Base-by-base conservation (phyloP, 495 filamentous ascomycete genomes). In the Penicillium ochrochloron region DNA sequence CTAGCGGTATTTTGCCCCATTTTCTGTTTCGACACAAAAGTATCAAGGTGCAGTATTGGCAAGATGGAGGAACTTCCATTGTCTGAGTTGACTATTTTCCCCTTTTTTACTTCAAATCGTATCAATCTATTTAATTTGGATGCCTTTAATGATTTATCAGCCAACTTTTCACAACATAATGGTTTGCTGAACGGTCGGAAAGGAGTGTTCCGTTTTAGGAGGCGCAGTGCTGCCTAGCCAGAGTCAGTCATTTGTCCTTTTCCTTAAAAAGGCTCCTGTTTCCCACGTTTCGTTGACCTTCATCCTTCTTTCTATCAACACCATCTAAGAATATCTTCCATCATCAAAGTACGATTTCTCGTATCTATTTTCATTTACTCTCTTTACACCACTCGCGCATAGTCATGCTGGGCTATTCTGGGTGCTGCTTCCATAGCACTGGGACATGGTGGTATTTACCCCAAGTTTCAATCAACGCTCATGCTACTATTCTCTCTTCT, bases 401-500 rank as follows among this genome's bases (percentile, higher is more conserved):
- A 12, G 10, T 33, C 39, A 63, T 63, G 61, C 10, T 34, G 31
- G 12, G 23, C 19, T 53, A 41, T 39, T 57, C 44, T 41, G 65
- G 58, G 33, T 61, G 61, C 44, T 42, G 33, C 33, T 51, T 19
- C 39, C 12, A 19, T 0, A 41, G 34, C 17, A 1, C 19, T 12
- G 21, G 23, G 25, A 0, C 10, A 0, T 37, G 29, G 44, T 4
- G 33, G 21, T 67, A 60, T 39, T 31, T 70, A n/a, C 67, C 67
- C 2, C 67, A 70, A 21, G 51, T 70, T 17, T 61, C 64, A 5
- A 59, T 70, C 37, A 46, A 64, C 17, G 67, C 62, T 14, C 67
- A 70, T 52, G 67, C 64, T 8, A 70, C 58, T 8, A 62, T 70
- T 5, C 39, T 65, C 2, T 67, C 67, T 7, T 64, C 62, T 39